These are phyloP conservation scores for Suillus luteus DNA, from an alignment of 768 basidiomycete genomes.

Conservation along the genomic window DNA sequence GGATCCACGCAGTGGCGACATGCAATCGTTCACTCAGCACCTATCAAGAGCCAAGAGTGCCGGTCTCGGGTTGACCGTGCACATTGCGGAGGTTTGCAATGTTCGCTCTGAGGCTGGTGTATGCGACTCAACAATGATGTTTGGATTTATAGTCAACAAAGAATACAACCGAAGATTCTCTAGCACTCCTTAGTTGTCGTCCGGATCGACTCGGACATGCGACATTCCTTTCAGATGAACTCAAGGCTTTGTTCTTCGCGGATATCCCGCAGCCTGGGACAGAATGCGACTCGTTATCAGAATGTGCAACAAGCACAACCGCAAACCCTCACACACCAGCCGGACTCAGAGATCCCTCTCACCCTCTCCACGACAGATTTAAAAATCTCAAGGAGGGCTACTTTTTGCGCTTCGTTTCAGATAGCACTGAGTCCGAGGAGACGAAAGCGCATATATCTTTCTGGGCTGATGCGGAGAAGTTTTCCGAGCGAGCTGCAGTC, in stretches of 20 bases:
- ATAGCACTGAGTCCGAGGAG: slow-evolving; percentile 21
- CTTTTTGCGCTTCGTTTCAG: slow-evolving; percentile 22
- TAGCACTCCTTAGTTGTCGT: slow-evolving; percentile 56
- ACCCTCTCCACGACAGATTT: slow-evolving; percentile 26
- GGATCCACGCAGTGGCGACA: slow-evolving; percentile 63
- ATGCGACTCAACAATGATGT: too few species aligned
- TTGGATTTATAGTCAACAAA: slow-evolving; percentile 40
- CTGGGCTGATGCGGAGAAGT: slow-evolving; percentile 19
- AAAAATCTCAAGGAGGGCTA: slow-evolving; percentile 27
- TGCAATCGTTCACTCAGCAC: slow-evolving; percentile 49
- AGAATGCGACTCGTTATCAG: slow-evolving; percentile 1
- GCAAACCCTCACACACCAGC: not conserved
- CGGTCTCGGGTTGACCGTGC: slow-evolving; percentile 74
- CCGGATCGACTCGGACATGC: slow-evolving; percentile 80
- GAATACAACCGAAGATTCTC: slow-evolving; percentile 59
- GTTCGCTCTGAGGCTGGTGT: not conserved
- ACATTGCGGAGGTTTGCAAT: slow-evolving; percentile 75
- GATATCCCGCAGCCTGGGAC: slow-evolving; percentile 24
- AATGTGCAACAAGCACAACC: not conserved
- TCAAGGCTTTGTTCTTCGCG: slow-evolving; percentile 53
- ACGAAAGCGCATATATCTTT: slow-evolving; percentile 1
- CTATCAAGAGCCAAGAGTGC: slow-evolving; percentile 57
- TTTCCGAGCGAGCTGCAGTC: slow-evolving; percentile 25
- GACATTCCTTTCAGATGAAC: slow-evolving; percentile 70
- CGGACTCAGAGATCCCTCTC: slow-evolving; percentile 15